phyloP scores from a whole-genome alignment of 2,329 filamentous ascomycete species.

The Eutypella sp. region DNA sequence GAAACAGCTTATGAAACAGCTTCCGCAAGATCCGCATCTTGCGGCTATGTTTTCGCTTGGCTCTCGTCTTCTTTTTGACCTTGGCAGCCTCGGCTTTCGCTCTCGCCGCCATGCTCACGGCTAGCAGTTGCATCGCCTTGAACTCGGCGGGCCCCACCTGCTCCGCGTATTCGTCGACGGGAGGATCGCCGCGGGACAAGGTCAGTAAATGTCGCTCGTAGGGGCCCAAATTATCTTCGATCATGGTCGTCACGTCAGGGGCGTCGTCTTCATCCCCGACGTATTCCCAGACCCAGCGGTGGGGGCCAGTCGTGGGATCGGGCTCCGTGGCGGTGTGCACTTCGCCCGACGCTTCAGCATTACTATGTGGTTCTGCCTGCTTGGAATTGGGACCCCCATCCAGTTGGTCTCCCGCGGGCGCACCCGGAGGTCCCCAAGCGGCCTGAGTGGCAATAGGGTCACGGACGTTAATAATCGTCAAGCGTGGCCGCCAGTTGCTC shows the following conservation, averaged over 20 bases:
- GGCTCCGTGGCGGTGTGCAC: background rate
- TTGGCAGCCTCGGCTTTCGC: background rate
- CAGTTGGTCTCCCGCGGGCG: slow-evolving; percentile 13
- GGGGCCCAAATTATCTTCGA: slow-evolving; percentile 49
- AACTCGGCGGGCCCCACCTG: slow-evolving; percentile 16
- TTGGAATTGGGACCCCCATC: slow-evolving; percentile 6
- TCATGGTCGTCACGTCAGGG: slow-evolving; percentile 37
- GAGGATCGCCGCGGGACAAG: slow-evolving; percentile 38
- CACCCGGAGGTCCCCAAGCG: slow-evolving; percentile 11
- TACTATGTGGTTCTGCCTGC: background rate
- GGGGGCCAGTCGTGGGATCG: slow-evolving; percentile 10
- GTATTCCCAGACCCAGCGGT: slow-evolving; percentile 52
- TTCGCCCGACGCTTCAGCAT: background rate
- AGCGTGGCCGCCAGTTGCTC: slow-evolving; percentile 38
- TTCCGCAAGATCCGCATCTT: no score
- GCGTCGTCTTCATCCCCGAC: slow-evolving; percentile 37
- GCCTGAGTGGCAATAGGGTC: slow-evolving; percentile 30
- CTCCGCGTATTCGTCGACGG: slow-evolving; percentile 39
- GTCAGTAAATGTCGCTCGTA: slow-evolving; percentile 46
- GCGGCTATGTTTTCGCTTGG: no score
- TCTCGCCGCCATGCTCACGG: background rate
- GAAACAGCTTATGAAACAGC: no score
- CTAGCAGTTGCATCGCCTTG: slow-evolving; percentile 10
- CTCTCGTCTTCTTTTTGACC: background rate
- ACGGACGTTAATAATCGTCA: slow-evolving; percentile 23